Percentiles rank a stretch among this genome's conserved stretches.
Evolutionary conservation across 805 yeast species (phyloP).

Genomic region (Clavispora fructus): DNA sequence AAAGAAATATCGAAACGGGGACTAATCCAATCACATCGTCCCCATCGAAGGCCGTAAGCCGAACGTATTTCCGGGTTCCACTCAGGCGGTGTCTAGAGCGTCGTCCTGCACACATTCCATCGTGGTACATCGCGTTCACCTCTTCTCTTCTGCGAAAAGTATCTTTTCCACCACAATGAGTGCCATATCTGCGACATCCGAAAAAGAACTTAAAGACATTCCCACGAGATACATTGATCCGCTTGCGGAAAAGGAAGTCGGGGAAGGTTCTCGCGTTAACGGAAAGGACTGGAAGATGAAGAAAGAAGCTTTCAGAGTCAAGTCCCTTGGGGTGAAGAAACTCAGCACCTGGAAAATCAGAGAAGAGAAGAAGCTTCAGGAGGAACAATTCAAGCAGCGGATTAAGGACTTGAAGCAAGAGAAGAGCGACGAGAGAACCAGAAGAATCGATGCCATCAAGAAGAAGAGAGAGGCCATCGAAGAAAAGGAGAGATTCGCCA

Average conservation of each 20-base stretch:
- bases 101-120: not conserved
- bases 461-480: constrained; percentile 76
- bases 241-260: constrained; percentile 26
- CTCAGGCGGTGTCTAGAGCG: not conserved
- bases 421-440: constrained; percentile 55
- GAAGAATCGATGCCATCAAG: constrained; percentile 52
- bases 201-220: constrained; percentile 24
- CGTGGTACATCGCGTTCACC: not conserved
- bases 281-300: constrained; percentile 71
- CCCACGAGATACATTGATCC: constrained; percentile 35
- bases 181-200: constrained; percentile 25
- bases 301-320: constrained; percentile 64
- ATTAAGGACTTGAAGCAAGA: constrained; percentile 73
- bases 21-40: not conserved
- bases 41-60: too few relatives aligned
- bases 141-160: not conserved
- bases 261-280: constrained; percentile 48
- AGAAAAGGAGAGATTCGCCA: constrained; percentile 84
- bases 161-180: constrained; percentile 19
- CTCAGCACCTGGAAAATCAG: constrained; percentile 58
- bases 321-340: constrained; percentile 50
- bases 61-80: too few relatives aligned
- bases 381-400: constrained; percentile 62
- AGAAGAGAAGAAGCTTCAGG: constrained; percentile 60
- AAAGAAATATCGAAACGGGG: too few relatives aligned